Percentiles rank a stretch among this genome's conserved stretches.
Evolutionary conservation across 345 rosid species (phyloP).

Genomic region (Microthlaspi erraticum): DNA sequence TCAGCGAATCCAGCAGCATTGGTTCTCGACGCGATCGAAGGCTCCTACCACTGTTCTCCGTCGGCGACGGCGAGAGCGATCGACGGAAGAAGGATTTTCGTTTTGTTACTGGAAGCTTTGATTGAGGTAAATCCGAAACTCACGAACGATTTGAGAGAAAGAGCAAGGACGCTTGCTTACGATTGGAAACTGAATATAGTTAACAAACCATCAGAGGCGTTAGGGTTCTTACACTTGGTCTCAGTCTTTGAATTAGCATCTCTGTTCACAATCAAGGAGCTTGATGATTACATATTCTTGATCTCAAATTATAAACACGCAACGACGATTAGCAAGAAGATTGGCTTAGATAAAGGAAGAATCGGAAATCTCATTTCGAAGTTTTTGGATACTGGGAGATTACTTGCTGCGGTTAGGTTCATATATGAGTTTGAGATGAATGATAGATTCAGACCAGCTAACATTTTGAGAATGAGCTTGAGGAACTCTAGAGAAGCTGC

Average conservation of each 20-base stretch:
- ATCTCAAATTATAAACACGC: slow-evolving; percentile 51
- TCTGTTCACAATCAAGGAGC: slow-evolving; percentile 51
- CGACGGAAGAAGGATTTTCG: slow-evolving; percentile 51
- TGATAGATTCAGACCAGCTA: slow-evolving; percentile 59
- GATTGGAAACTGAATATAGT: slow-evolving; percentile 61
- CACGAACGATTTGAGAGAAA: slow-evolving; percentile 52
- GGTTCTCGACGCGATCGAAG: slow-evolving; percentile 73
- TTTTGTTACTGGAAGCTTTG: slow-evolving; percentile 62
- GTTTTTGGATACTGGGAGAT: slow-evolving; percentile 55
- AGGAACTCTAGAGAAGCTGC: slow-evolving; percentile 50
- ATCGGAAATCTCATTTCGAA: slow-evolving; percentile 55
- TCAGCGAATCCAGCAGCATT: slow-evolving; percentile 53
- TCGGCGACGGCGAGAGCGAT: background rate
- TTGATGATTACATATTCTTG: slow-evolving; percentile 50
- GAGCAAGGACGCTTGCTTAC: slow-evolving; percentile 65
- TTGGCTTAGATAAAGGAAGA: slow-evolving; percentile 56
- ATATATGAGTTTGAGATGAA: slow-evolving; percentile 65
- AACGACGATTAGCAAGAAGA: slow-evolving; percentile 48
- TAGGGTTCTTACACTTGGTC: slow-evolving; percentile 66
- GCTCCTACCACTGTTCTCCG: slow-evolving; percentile 42
- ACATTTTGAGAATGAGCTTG: slow-evolving; percentile 57
- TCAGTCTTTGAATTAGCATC: slow-evolving; percentile 55
- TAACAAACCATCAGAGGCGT: slow-evolving; percentile 42
- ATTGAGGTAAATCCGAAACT: slow-evolving; percentile 45
- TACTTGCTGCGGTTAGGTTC: slow-evolving; percentile 59